Evolutionary conservation across 768 basidiomycete species (phyloP).

Genomic region (Pilatotrama ljubarskyi): DNA sequence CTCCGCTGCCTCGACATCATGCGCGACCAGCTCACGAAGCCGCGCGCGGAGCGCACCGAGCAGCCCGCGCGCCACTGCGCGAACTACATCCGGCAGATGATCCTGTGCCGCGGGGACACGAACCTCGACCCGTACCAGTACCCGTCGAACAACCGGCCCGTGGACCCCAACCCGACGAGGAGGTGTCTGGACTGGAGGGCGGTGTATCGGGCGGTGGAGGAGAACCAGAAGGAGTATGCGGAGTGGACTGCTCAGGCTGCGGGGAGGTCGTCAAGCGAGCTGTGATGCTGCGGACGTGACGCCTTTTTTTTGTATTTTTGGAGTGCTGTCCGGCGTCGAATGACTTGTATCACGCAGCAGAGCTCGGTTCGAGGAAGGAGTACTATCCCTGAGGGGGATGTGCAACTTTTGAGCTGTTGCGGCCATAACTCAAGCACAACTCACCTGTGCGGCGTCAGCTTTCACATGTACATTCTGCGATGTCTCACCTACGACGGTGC

Average conservation of each 20-base stretch:
- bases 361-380: too few relatives aligned
- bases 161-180: slow-evolving; percentile 18
- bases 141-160: slow-evolving; percentile 19
- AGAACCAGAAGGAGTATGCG: slow-evolving; percentile 14
- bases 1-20: slow-evolving; percentile 27
- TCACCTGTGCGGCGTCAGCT: too few relatives aligned
- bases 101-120: slow-evolving; percentile 27
- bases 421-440: too few relatives aligned
- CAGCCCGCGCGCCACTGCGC: slow-evolving; percentile 26
- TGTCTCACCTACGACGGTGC: too few relatives aligned
- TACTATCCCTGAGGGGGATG: too few relatives aligned
- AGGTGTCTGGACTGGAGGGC: slow-evolving; percentile 20
- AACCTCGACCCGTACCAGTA: slow-evolving; percentile 28
- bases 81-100: slow-evolving; percentile 28
- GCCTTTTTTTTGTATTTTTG: too few relatives aligned
- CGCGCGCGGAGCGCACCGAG: slow-evolving; percentile 10
- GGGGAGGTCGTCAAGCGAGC: not conserved
- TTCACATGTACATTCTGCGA: too few relatives aligned
- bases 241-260: slow-evolving; percentile 2
- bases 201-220: slow-evolving; percentile 19
- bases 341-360: too few relatives aligned
- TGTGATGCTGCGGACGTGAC: not conserved
- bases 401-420: too few relatives aligned
- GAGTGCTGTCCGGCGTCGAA: too few relatives aligned
- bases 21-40: slow-evolving; percentile 21